These are phyloP conservation scores for Sequoia sempervirens DNA, from an alignment of 75 land plant genomes.

Conservation along the genomic window DNA sequence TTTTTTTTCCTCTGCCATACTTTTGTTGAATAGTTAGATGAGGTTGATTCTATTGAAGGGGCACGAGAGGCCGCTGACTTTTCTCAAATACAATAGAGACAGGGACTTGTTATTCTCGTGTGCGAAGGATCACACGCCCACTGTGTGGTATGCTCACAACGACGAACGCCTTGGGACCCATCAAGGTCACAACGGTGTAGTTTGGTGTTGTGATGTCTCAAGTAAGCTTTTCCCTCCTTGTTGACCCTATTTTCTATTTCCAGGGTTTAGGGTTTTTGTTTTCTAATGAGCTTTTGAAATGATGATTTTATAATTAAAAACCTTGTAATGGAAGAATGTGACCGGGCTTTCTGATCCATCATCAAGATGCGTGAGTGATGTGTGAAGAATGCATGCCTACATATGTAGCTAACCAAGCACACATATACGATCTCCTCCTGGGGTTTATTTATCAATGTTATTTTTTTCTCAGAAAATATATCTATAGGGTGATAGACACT, in stretches of 20 bases:
- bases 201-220: conserved; percentile 31
- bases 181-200: not conserved
- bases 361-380: not conserved
- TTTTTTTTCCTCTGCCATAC: not conserved
- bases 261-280: not conserved
- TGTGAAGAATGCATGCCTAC: not conserved
- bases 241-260: not conserved
- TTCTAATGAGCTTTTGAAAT: too few species aligned
- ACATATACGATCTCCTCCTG: too few species aligned
- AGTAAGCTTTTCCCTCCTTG: not conserved
- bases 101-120: conserved; percentile 31
- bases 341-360: not conserved
- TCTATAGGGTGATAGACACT: too few species aligned
- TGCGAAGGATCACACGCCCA: conserved; percentile 7
- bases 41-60: conserved; percentile 97
- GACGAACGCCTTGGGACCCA: not conserved
- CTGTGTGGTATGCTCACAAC: not conserved
- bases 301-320: not conserved
- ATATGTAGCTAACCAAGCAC: not conserved
- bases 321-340: not conserved
- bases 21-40: conserved; percentile 28
- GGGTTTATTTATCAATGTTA: too few species aligned
- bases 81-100: conserved; percentile 85
- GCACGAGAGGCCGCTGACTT: conserved; percentile 93
- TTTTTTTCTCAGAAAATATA: too few species aligned